phyloP scores from a whole-genome alignment of 164 flowering plant species.

The Tetracentron sinense region DNA sequence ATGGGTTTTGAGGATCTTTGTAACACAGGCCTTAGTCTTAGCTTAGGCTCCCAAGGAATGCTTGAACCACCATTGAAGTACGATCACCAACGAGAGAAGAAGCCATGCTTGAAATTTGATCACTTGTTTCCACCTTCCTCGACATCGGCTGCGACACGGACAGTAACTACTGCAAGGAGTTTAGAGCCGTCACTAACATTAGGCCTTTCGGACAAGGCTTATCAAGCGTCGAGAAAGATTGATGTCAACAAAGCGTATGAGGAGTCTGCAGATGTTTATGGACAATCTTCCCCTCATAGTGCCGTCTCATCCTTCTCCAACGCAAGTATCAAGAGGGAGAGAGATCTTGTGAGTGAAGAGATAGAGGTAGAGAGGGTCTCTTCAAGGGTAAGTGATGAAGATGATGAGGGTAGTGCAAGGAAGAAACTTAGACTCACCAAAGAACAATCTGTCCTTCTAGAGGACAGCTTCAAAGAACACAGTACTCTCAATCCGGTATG shows the following conservation, averaged over 20 bases:
- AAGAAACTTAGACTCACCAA: constrained; percentile 67
- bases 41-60: constrained; percentile 27
- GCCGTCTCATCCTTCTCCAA: constrained; percentile 56
- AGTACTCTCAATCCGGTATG: no score
- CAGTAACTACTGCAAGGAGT: constrained; percentile 8
- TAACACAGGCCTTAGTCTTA: constrained; percentile 41
- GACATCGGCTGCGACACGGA: no score
- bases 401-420: constrained; percentile 58
- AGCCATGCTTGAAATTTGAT: constrained; percentile 9
- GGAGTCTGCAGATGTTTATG: constrained; percentile 12
- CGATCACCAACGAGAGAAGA: constrained; percentile 2
- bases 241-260: constrained; percentile 16
- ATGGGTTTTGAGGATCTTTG: constrained; percentile 47
- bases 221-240: constrained; percentile 14
- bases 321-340: constrained; percentile 54
- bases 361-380: constrained; percentile 37
- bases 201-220: constrained; percentile 31
- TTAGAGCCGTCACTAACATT: constrained; percentile 45
- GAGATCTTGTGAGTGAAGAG: constrained; percentile 47
- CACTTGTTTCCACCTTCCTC: background rate
- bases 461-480: no score
- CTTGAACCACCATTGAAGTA: background rate
- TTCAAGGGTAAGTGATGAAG: constrained; percentile 62
- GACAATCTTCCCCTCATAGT: constrained; percentile 45
- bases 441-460: no score